Conservation (phyloP, 345 rosid species). For the Clausena lansium region DNA sequence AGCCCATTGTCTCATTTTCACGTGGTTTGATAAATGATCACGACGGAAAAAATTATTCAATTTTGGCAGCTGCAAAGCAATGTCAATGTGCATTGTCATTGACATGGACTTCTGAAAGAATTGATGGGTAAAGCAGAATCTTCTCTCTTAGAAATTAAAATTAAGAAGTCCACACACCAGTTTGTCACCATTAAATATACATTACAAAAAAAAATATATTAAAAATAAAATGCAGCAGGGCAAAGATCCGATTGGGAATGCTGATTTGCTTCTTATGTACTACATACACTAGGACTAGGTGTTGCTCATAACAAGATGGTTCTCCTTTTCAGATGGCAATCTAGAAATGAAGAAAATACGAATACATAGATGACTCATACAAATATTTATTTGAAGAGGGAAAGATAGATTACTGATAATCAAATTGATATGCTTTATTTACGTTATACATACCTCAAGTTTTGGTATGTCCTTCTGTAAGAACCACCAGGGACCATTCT, state of each 20-base stretch:
- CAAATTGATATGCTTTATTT: not conserved
- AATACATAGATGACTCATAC: not conserved
- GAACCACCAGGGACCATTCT: conserved; percentile 45
- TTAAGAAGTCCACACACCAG: no score
- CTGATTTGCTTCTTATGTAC: not conserved
- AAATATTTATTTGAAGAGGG: not conserved
- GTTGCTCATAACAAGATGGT: not conserved
- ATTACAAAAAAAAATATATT: no score
- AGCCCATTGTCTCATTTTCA: no score
- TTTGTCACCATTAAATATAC: not conserved
- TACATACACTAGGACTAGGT: not conserved
- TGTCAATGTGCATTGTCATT: no score
- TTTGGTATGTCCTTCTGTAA: conserved; percentile 22
- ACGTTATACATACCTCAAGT: conserved; percentile 8
- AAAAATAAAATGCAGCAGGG: not conserved
- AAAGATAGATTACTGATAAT: not conserved
- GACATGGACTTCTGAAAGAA: no score
- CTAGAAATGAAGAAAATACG: conserved; percentile 4
- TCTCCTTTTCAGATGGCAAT: conserved; percentile 4
- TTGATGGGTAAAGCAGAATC: not conserved
- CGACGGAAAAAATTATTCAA: no score
- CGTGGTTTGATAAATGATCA: no score
- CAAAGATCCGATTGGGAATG: not conserved
- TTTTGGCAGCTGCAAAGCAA: no score
- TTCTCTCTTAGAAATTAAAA: not conserved